Evolutionary conservation across 1,284 basidiomycete genomes (phyloP).

Genomic region (Dichomitus squalens): DNA sequence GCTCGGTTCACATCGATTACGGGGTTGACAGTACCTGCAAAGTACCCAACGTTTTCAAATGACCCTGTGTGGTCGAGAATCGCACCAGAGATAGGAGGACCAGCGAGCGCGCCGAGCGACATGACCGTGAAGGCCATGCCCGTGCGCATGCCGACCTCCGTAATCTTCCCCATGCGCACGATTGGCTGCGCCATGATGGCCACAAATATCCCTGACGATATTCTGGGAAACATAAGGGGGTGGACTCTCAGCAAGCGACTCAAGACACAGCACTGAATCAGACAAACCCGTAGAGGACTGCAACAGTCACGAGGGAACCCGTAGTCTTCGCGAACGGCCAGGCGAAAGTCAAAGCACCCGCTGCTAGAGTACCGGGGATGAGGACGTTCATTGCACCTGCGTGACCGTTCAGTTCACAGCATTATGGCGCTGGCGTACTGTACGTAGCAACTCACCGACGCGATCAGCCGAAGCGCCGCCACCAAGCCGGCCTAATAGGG

Average conservation of each 20-base stretch:
- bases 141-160: slow-evolving; percentile 57
- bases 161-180: slow-evolving; percentile 54
- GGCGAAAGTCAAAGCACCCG: slow-evolving; percentile 53
- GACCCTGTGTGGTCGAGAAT: slow-evolving; percentile 45
- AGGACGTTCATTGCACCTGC: slow-evolving; percentile 57
- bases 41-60: slow-evolving; percentile 54
- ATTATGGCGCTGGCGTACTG: background rate
- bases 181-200: slow-evolving; percentile 57
- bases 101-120: slow-evolving; percentile 46
- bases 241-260: too few species aligned
- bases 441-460: slow-evolving; percentile 30
- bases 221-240: slow-evolving; percentile 37
- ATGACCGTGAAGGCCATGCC: slow-evolving; percentile 56
- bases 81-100: slow-evolving; percentile 57
- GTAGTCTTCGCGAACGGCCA: slow-evolving; percentile 56
- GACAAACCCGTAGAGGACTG: slow-evolving; percentile 53
- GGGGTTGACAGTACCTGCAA: slow-evolving; percentile 61
- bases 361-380: slow-evolving; percentile 49
- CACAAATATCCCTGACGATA: slow-evolving; percentile 57
- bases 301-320: slow-evolving; percentile 46
- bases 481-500: slow-evolving; percentile 43
- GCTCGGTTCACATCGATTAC: background rate
- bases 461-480: slow-evolving; percentile 44
- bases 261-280: background rate
- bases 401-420: background rate